Evolutionary conservation across 2,329 filamentous ascomycete species (phyloP).

Genomic region (Ceratocystis albifundus): DNA sequence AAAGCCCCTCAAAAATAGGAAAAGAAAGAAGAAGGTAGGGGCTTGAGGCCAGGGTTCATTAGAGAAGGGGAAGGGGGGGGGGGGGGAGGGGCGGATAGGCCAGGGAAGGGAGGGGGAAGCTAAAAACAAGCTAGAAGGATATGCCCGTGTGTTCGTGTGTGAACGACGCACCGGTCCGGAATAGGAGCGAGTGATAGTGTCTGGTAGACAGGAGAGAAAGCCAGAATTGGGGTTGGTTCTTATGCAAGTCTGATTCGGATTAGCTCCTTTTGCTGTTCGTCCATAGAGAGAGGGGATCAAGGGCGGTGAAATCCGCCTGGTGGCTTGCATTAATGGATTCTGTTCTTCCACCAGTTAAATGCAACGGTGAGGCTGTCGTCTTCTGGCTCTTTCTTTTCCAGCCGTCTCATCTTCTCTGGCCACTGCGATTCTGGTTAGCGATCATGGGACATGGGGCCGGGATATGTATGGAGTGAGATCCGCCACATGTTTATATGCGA

Average conservation of each 20-base stretch:
- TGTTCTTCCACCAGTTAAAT: constrained; percentile 9
- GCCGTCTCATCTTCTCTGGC: constrained; percentile 3
- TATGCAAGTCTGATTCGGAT: too few relatives aligned
- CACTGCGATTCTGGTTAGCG: not conserved
- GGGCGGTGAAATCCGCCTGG: not conserved
- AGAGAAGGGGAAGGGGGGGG: not conserved
- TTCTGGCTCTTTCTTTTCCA: not conserved
- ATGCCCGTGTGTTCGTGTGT: not conserved
- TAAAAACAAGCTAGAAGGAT: constrained; percentile 7
- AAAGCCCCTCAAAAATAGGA: not conserved
- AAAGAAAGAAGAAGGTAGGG: too few relatives aligned
- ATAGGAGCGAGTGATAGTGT: constrained; percentile 1
- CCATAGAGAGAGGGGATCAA: not conserved
- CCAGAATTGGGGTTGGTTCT: too few relatives aligned
- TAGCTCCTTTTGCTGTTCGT: not conserved
- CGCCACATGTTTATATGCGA: not conserved
- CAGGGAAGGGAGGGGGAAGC: not conserved
- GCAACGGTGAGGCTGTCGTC: not conserved
- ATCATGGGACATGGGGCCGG: not conserved
- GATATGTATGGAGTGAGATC: not conserved
- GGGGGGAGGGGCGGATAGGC: not conserved
- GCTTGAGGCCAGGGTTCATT: constrained; percentile 2
- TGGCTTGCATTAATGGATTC: not conserved
- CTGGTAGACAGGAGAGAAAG: not conserved
- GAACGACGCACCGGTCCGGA: constrained; percentile 5